Base-by-base conservation (phyloP, 495 filamentous ascomycete genomes). In the Podospora anserina region DNA sequence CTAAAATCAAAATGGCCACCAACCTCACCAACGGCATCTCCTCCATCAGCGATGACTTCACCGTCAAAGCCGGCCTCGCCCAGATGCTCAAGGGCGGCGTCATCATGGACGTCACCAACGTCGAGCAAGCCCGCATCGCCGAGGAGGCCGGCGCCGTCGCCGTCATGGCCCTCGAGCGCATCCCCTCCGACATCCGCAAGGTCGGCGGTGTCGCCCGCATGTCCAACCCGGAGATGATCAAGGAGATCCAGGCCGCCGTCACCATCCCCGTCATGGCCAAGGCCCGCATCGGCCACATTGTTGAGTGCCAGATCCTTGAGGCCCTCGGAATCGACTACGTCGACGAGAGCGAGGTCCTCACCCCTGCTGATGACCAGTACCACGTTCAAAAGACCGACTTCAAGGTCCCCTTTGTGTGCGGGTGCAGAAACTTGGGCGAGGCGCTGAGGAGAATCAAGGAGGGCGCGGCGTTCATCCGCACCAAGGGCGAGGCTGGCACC, bases 181-280 rank as follows among this genome's bases (percentile, higher is more conserved):
- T 99, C 68, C 95, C 95, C 67, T 94, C 96, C 71, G 95, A 99
- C 83, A 99, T 99, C 82, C 88, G 95, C 64, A 90, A 82, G 49
- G 82, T 97, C 74, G 95, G 95, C 72, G 95, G 95, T 77, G 95
- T 99, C 19, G 93, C 94, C 2, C 89, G 95, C 78, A 99, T 99
- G 95, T 96, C 92, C 5, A 95, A 98, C 83, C 95, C 95, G 9
- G 80, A 83, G 70, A 93, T 97, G 89, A 97, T 99, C 85, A 90
- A 91, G 80, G 92, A 94, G 79, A 99, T 99, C 75, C 96, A 97
- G 90, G 88, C 86, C 6, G 88, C 93, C 39, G 95, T 99, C n/a
- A 98, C 95, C 18, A 97, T 98, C 70, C 95, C 95, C 68, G 96
- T 99, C 79, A 99, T 99, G 95, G 95, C 95, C 23, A 99, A 99